A percentile compares a stretch with the other conserved stretches of the same genome.
Evolutionary conservation across 257 asterid species (phyloP).

Genomic region (Paulownia fortunei): DNA sequence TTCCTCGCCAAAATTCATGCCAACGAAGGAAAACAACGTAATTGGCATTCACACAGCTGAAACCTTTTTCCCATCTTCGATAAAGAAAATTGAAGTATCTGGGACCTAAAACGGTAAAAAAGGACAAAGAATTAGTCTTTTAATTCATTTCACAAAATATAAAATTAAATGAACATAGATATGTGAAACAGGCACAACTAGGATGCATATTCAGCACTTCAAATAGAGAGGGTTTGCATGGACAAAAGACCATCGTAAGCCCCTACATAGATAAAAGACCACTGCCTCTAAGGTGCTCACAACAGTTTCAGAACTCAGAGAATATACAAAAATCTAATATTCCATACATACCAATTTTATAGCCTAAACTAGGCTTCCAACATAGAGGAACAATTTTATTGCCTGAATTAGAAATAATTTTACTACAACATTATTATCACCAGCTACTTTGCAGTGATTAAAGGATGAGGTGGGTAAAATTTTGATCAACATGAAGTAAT

Average conservation of each 20-base stretch:
- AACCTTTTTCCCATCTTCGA: constrained; percentile 95
- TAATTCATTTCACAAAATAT: no score
- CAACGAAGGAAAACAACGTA: no score
- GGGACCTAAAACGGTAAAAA: constrained; percentile 52
- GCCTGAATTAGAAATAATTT: no score
- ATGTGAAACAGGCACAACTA: neutral
- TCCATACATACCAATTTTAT: no score
- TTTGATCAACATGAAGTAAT: neutral
- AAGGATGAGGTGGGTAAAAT: neutral
- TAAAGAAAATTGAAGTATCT: constrained; percentile 80
- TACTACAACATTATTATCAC: neutral
- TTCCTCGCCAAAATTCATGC: no score
- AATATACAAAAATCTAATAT: neutral
- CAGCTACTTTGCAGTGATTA: neutral
- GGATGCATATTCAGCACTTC: neutral
- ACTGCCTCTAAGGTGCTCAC: neutral
- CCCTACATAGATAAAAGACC: neutral
- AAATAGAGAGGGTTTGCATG: neutral
- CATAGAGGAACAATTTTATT: no score
- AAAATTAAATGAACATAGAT: no score
- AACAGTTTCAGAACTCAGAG: neutral
- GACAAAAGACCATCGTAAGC: no score
- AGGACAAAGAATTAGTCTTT: no score
- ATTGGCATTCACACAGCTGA: constrained; percentile 58
- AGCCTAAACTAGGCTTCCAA: no score